Conservation (phyloP, 2,329 filamentous ascomycete species). For the Colletotrichum caudatum region DNA sequence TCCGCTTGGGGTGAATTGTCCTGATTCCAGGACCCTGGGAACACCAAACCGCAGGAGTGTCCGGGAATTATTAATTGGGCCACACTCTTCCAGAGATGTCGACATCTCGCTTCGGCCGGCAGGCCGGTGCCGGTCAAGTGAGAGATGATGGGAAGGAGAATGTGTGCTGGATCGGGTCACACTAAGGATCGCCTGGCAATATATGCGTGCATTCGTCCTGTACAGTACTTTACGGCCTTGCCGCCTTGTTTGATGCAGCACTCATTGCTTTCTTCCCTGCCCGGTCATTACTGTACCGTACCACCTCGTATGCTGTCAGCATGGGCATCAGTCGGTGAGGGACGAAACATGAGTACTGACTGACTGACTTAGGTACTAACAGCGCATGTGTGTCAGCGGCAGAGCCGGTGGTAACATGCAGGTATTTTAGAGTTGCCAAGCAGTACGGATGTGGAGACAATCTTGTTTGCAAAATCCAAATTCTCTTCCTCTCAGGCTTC, state of each 20-base stretch:
- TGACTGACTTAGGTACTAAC: neutral
- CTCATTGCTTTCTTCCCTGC: neutral
- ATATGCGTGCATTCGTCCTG: neutral
- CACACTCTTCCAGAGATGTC: constrained; percentile 6
- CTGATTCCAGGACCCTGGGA: constrained; percentile 25
- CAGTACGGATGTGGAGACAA: neutral
- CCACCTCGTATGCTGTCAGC: constrained; percentile 1
- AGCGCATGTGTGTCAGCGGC: neutral
- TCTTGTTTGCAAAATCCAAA: constrained; percentile 15
- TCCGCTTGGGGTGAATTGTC: neutral
- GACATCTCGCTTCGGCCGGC: constrained; percentile 37
- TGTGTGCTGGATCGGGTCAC: neutral
- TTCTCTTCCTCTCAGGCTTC: constrained; percentile 15
- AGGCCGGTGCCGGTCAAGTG: constrained; percentile 22
- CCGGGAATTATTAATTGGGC: constrained; percentile 17
- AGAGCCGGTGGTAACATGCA: neutral
- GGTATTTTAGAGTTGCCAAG: constrained; percentile 1
- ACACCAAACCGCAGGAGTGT: constrained; percentile 29
- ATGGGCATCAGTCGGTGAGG: neutral
- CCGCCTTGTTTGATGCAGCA: constrained; percentile 1
- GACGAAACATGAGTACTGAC: neutral
- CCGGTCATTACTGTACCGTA: neutral
- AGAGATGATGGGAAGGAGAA: constrained; percentile 24
- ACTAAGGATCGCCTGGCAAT: neutral
- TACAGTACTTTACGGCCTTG: neutral